Percentiles rank a stretch among this genome's conserved stretches.
phyloP scores from a whole-genome alignment of 805 yeast genomes.

The Starmerella roubikii region DNA sequence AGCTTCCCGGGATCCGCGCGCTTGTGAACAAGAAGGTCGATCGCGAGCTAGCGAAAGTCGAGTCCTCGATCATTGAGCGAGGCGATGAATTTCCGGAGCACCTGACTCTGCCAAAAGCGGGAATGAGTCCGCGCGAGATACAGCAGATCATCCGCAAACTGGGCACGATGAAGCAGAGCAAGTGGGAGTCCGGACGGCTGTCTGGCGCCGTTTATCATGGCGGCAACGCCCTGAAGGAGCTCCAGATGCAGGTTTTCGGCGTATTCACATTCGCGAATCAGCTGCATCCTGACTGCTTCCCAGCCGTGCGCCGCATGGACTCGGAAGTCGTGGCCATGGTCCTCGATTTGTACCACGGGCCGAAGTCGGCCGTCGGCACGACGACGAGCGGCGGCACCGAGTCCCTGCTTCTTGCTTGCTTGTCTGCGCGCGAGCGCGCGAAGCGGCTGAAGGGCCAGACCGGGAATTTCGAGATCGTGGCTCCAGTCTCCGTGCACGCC shows the following conservation, averaged over 20 bases:
- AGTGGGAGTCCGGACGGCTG: constrained; percentile 74
- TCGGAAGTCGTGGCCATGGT: constrained; percentile 91
- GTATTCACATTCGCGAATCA: constrained; percentile 82
- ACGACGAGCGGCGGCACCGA: constrained; percentile 94
- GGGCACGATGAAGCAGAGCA: constrained; percentile 42
- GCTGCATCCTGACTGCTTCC: constrained; percentile 92
- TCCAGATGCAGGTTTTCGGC: constrained; percentile 67
- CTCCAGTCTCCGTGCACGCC: constrained; percentile 86
- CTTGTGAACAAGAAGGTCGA: constrained; percentile 50
- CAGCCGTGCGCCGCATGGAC: constrained; percentile 93
- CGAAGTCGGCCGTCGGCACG: constrained; percentile 60
- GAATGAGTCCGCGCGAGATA: constrained; percentile 39
- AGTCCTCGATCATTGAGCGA: constrained; percentile 43
- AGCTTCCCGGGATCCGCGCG: constrained; percentile 39
- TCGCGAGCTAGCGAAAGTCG: constrained; percentile 37
- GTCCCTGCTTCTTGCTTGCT: constrained; percentile 69
- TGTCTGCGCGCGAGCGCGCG: constrained; percentile 77
- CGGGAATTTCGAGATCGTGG: constrained; percentile 73
- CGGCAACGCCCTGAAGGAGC: constrained; percentile 56
- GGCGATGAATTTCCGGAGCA: constrained; percentile 28
- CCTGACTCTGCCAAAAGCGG: constrained; percentile 42
- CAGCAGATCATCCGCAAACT: constrained; percentile 36
- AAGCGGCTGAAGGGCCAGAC: constrained; percentile 36
- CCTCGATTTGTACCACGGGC: constrained; percentile 66
- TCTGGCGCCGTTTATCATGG: constrained; percentile 98